phyloP scores from a whole-genome alignment of 345 rosid species.

The Eucalyptus paniculata region DNA sequence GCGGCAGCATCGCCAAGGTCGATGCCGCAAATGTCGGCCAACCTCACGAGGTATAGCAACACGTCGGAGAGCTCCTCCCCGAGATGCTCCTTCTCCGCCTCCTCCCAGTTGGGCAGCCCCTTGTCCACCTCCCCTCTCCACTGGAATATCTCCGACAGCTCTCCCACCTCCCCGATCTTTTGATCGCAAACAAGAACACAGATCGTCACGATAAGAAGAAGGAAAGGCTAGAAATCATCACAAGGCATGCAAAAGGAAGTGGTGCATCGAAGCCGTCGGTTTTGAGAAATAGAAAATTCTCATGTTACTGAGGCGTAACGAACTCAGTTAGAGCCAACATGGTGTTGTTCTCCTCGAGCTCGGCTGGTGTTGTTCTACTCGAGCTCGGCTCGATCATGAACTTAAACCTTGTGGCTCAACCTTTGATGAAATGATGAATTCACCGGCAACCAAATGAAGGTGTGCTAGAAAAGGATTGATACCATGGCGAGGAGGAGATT shows the following conservation, averaged over 20 bases:
- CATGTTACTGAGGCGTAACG: background rate
- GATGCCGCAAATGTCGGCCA: conserved; percentile 72
- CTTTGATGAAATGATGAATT: background rate
- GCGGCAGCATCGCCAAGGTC: conserved; percentile 76
- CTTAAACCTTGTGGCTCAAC: background rate
- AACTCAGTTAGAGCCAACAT: background rate
- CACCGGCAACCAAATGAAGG: no score
- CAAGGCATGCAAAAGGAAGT: background rate
- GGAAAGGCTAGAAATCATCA: background rate
- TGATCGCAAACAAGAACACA: background rate
- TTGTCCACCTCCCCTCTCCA: conserved; percentile 93
- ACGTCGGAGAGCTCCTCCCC: conserved; percentile 95
- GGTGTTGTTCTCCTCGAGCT: background rate
- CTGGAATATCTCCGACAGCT: conserved; percentile 87
- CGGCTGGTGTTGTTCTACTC: background rate
- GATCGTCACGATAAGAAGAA: background rate
- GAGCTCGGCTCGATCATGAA: background rate
- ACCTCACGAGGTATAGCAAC: conserved; percentile 75
- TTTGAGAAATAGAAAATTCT: background rate
- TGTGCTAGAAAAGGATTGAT: background rate
- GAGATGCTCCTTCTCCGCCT: conserved; percentile 71
- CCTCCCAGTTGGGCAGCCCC: conserved; percentile 81
- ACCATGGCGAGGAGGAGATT: conserved; percentile 88
- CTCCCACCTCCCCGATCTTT: conserved; percentile 97
- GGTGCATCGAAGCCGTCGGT: background rate